Base-by-base conservation (phyloP, 2,329 filamentous ascomycete genomes). In the Mollisiaceae sp. region DNA sequence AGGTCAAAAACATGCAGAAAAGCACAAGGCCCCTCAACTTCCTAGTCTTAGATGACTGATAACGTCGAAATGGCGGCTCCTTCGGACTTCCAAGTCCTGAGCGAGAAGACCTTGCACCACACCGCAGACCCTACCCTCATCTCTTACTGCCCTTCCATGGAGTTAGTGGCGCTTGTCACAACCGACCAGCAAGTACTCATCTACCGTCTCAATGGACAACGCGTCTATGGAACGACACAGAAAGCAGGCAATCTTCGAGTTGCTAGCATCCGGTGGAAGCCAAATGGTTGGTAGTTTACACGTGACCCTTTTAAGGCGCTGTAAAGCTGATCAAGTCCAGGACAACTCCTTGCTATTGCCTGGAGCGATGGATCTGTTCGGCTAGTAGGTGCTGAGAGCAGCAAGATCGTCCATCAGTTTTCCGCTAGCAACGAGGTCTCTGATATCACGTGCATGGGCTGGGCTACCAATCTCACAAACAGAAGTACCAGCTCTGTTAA, bases 331-430 rank as follows among this genome's bases (percentile, higher is more conserved):
- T 50, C 52, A 35, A 22, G 45, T 2, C 18, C 41, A 90, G 89
- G 90, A 9, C 90, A 92, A 68, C 88, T 92, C 50, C 84, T 97
- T 62, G 93, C 93, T 15, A 87, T 95, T 15, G 92, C 89, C 55
- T 97, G 92, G 88, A 92, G 86, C 71, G 92, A 97, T 80, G 91
- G 91, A 35, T 86, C 86, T 8, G 86, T 95, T 22, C 88, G 92
- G 65, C 80, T 97, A 41, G 85, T 94, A 76, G 91, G 91, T 66
- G 80, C 93, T 24, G 93, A 95, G 76, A 94, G 88, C 72, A 91
- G 89, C 77, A 97, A 94, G 78, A 86, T 90, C 14, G 88, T 93
- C 22, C 91, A 95, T 76, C 87, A 91, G 73, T 89, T 92, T 73
- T 73, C 70, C 15, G 68, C 78, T 71, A 71, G 71, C n/a, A 67